phyloP scores from a whole-genome alignment of 2,329 filamentous ascomycete species.

The Xylaria hypoxylon region DNA sequence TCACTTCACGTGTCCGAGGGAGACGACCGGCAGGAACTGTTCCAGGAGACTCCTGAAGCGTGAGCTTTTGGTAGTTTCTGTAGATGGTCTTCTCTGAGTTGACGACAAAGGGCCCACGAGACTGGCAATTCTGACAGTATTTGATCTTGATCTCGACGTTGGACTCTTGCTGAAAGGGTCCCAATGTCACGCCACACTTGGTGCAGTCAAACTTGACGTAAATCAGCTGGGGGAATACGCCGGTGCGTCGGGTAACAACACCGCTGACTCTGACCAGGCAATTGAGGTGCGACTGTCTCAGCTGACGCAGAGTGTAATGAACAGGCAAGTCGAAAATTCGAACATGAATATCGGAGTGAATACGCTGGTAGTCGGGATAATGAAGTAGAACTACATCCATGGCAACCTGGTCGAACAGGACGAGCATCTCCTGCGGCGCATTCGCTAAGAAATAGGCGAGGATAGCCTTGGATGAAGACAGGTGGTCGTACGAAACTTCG shows the following conservation, averaged over 20 bases:
- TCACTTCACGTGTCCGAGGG: conserved; percentile 91
- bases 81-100: conserved; percentile 99
- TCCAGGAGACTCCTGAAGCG: conserved; percentile 94
- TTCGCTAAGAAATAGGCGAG: conserved; percentile 97
- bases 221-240: conserved; percentile 97
- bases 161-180: conserved; percentile 97
- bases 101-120: conserved; percentile 90
- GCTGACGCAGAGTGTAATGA: conserved; percentile 92
- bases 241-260: conserved; percentile 92
- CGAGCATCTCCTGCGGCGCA: conserved; percentile 92
- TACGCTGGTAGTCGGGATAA: conserved; percentile 97
- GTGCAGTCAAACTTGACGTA: conserved; percentile 98
- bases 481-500: conserved; percentile 94
- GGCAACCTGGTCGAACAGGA: conserved; percentile 95
- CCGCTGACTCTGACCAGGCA: conserved; percentile 93
- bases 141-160: conserved; percentile 96
- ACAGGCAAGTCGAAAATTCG: conserved; percentile 95
- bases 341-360: conserved; percentile 97
- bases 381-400: conserved; percentile 96
- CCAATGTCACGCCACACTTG: conserved; percentile 91
- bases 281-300: conserved; percentile 95
- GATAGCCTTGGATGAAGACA: conserved; percentile 90
- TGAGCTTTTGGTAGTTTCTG: conserved; percentile 98
- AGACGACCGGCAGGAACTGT: conserved; percentile 96
- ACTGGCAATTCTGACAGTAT: conserved; percentile 97